Evolutionary conservation across 139 green algal genomes (phyloP).

Genomic region (Trebouxia sp.): DNA sequence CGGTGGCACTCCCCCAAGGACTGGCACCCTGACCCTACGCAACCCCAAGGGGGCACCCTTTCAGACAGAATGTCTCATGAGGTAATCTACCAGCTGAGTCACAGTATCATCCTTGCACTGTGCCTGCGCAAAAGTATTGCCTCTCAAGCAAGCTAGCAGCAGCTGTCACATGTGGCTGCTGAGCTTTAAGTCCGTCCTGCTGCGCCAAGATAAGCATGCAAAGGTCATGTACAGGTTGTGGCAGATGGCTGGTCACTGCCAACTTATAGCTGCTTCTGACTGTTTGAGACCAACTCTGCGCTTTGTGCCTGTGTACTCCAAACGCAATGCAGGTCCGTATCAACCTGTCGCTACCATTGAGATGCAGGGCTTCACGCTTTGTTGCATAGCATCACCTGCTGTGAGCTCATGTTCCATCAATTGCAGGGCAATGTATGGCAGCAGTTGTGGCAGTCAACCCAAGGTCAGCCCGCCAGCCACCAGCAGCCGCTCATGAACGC

Average conservation of each 20-base stretch:
- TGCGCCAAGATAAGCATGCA: too few species aligned
- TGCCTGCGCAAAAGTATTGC: too few species aligned
- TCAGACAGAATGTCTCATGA: slow-evolving; percentile 43
- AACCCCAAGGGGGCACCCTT: slow-evolving; percentile 21
- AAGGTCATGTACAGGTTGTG: too few species aligned
- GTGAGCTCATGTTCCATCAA: neutral
- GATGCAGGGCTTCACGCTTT: neutral
- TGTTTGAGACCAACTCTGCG: too few species aligned
- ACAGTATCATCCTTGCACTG: neutral
- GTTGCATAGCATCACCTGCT: neutral
- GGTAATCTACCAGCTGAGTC: neutral
- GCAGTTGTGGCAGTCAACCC: slow-evolving; percentile 67
- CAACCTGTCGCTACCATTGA: neutral
- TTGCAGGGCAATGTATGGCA: slow-evolving; percentile 56
- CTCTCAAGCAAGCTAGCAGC: too few species aligned
- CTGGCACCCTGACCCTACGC: slow-evolving; percentile 46
- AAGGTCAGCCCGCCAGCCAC: slow-evolving; percentile 43
- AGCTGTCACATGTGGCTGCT: too few species aligned
- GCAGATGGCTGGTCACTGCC: too few species aligned
- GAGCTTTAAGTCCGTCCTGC: too few species aligned
- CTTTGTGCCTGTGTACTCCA: too few species aligned
- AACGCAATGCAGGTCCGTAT: too few species aligned
- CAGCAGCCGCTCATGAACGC: slow-evolving; percentile 77
- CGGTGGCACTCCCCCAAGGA: slow-evolving; percentile 80
- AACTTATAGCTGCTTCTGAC: too few species aligned